phyloP scores from a whole-genome alignment of 129 eudicot genomes.

The Lonicera japonica region DNA sequence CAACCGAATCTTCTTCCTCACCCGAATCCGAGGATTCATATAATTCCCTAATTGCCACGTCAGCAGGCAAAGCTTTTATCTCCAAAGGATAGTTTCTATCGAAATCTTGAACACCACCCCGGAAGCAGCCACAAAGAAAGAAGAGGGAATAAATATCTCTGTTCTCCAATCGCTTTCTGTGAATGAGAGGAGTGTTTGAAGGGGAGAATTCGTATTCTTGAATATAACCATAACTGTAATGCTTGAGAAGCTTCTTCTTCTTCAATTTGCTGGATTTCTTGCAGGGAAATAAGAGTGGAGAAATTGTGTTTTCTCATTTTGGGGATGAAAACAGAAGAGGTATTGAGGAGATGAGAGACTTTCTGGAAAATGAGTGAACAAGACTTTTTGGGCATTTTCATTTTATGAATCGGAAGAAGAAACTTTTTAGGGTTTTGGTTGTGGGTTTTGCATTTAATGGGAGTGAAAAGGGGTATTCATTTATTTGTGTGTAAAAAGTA shows the following conservation, averaged over 20 bases:
- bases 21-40: constrained; percentile 11
- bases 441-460: constrained; percentile 10
- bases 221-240: constrained; percentile 41
- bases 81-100: constrained; percentile 16
- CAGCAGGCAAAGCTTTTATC: constrained; percentile 21
- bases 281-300: constrained; percentile 21
- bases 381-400: constrained; percentile 52
- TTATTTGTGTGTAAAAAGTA: too few species aligned
- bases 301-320: constrained; percentile 33
- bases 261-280: constrained; percentile 33
- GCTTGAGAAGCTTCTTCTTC: constrained; percentile 35
- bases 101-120: background rate
- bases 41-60: background rate
- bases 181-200: constrained; percentile 47
- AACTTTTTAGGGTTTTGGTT: background rate
- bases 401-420: background rate
- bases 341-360: constrained; percentile 45
- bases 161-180: constrained; percentile 11
- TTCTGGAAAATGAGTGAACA: constrained; percentile 39
- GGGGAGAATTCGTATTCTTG: constrained; percentile 68
- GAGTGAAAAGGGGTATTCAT: constrained; percentile 7
- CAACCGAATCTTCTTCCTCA: constrained; percentile 38
- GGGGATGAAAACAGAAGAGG: constrained; percentile 37
- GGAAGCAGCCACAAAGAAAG: constrained; percentile 30
- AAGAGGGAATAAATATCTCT: constrained; percentile 27